Percentiles rank a stretch among this genome's conserved stretches.
phyloP scores from a whole-genome alignment of 768 basidiomycete species.

The Tulasnella sp. region DNA sequence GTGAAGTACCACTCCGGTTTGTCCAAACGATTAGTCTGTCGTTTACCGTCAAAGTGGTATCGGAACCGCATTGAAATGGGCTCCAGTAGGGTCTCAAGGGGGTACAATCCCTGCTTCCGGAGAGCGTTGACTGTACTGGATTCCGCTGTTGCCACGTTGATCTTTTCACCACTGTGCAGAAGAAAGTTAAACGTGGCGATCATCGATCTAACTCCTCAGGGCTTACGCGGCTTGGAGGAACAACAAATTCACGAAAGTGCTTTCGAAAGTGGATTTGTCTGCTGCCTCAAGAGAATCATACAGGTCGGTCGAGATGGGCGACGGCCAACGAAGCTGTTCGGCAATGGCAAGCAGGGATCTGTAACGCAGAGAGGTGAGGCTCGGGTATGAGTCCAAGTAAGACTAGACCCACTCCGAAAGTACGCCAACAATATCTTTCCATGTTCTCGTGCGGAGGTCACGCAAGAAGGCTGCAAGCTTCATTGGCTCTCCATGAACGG shows the following conservation, averaged over 20 bases:
- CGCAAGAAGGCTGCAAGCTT: slow-evolving; percentile 61
- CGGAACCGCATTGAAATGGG: slow-evolving; percentile 85
- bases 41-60: slow-evolving; percentile 86
- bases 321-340: slow-evolving; percentile 84
- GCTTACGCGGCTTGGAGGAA: slow-evolving; percentile 74
- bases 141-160: slow-evolving; percentile 34
- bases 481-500: slow-evolving; percentile 38
- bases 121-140: background rate
- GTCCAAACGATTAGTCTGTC: slow-evolving; percentile 86
- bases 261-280: slow-evolving; percentile 64
- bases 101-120: slow-evolving; percentile 64
- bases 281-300: slow-evolving; percentile 50
- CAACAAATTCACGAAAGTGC: slow-evolving; percentile 70
- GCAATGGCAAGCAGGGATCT: slow-evolving; percentile 62
- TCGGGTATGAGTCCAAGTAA: background rate
- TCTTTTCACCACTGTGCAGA: slow-evolving; percentile 49
- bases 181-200: background rate
- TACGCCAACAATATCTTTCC: slow-evolving; percentile 65
- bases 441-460: slow-evolving; percentile 63
- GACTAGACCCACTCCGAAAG: slow-evolving; percentile 55
- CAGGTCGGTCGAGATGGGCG: slow-evolving; percentile 47
- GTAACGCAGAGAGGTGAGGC: slow-evolving; percentile 17
- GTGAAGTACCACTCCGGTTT: slow-evolving; percentile 99
- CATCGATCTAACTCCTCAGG: background rate
- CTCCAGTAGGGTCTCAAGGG: slow-evolving; percentile 76